These are phyloP conservation scores for Blastocystis sp. DNA, from an alignment of 352 stramenopile species.

Conservation along the genomic window DNA sequence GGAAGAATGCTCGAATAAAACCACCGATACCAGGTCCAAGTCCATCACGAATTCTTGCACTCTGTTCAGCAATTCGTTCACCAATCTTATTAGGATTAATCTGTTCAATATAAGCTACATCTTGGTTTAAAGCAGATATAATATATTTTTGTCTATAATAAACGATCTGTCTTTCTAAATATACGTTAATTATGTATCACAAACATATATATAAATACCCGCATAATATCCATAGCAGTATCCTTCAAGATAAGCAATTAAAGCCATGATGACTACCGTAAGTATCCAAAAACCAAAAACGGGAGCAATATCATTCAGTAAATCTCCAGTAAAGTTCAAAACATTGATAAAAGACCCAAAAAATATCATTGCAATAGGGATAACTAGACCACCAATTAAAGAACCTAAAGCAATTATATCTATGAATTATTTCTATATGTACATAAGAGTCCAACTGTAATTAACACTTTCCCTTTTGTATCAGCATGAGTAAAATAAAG, in stretches of 20 bases:
- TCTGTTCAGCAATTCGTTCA: constrained; percentile 16
- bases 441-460: too few relatives aligned
- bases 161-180: constrained; percentile 4
- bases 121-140: constrained; percentile 9
- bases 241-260: constrained; percentile 5
- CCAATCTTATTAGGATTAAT: constrained; percentile 9
- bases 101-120: constrained; percentile 28
- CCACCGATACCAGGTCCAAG: constrained; percentile 14
- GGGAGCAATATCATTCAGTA: not conserved
- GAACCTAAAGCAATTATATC: too few relatives aligned
- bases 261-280: not conserved
- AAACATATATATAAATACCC: not conserved
- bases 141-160: constrained; percentile 11
- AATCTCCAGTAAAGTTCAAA: not conserved
- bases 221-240: constrained; percentile 1
- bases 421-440: too few relatives aligned
- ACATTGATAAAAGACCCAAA: not conserved
- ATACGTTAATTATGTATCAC: not conserved
- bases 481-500: too few relatives aligned
- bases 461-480: too few relatives aligned
- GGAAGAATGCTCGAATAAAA: not conserved
- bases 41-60: constrained; percentile 21
- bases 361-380: not conserved
- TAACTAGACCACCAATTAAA: not conserved
- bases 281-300: not conserved